These are phyloP conservation scores for Mycena vitilis DNA, from an alignment of 768 basidiomycete genomes.

Conservation along the genomic window DNA sequence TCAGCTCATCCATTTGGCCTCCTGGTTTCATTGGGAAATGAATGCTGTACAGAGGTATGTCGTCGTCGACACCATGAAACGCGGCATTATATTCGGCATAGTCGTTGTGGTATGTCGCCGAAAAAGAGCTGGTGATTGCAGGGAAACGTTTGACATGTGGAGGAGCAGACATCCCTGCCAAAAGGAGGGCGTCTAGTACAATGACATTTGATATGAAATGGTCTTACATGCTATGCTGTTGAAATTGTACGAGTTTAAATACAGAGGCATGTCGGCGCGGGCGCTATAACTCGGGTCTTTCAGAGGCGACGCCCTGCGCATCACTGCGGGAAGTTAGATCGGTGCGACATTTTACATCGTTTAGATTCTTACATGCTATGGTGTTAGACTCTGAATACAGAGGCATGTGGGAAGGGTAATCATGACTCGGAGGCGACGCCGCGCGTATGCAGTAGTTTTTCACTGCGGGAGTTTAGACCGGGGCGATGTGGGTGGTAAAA, in stretches of 20 bases:
- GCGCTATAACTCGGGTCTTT: slow-evolving; percentile 27
- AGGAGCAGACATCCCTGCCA: slow-evolving; percentile 54
- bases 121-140: slow-evolving; percentile 45
- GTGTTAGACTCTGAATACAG: no score
- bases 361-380: no score
- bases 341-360: no score
- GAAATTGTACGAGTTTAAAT: slow-evolving; percentile 26
- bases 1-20: slow-evolving; percentile 39
- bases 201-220: slow-evolving; percentile 73
- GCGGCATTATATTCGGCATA: slow-evolving; percentile 7
- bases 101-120: slow-evolving; percentile 38
- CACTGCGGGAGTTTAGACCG: slow-evolving; percentile 9
- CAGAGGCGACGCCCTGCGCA: slow-evolving; percentile 31
- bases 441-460: no score
- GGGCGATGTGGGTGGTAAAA: neutral
- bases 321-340: no score
- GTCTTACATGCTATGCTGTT: slow-evolving; percentile 81
- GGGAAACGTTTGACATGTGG: slow-evolving; percentile 25
- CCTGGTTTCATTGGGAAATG: slow-evolving; percentile 6
- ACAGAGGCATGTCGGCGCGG: slow-evolving; percentile 29
- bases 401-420: no score
- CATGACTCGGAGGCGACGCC: no score
- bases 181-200: slow-evolving; percentile 71
- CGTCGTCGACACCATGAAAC: slow-evolving; percentile 13
- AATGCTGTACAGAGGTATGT: slow-evolving; percentile 2